Percentiles rank a stretch among this genome's conserved stretches.
Evolutionary conservation across 2,329 filamentous ascomycete genomes (phyloP).

Genomic region (Nothophaeocryptopus gaeumannii): DNA sequence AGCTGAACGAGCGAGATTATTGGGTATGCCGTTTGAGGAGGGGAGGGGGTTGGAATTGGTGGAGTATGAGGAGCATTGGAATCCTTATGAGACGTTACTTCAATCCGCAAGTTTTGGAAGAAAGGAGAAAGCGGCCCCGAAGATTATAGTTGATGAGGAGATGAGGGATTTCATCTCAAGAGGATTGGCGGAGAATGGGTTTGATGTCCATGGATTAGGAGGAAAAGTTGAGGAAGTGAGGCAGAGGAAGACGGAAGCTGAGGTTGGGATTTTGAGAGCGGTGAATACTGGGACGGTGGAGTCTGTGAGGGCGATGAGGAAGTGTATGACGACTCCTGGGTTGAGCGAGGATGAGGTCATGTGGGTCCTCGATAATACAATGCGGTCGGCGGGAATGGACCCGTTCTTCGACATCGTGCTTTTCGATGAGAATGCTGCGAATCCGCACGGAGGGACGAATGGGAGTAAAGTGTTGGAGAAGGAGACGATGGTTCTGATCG

Average conservation of each 20-base stretch:
- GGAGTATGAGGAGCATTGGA: constrained; percentile 63
- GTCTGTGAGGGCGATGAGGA: constrained; percentile 57
- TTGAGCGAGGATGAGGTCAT: constrained; percentile 60
- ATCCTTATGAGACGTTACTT: constrained; percentile 58
- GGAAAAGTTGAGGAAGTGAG: constrained; percentile 57
- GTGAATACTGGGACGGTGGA: constrained; percentile 64
- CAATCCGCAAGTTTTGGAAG: constrained; percentile 13
- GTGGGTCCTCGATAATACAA: constrained; percentile 54
- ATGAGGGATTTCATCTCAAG: constrained; percentile 62
- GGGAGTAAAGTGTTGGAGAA: constrained; percentile 50
- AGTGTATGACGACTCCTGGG: constrained; percentile 51
- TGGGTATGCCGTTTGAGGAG: constrained; percentile 55
- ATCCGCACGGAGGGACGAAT: constrained; percentile 54
- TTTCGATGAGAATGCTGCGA: constrained; percentile 56
- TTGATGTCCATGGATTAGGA: constrained; percentile 55
- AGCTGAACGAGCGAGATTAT: constrained; percentile 56
- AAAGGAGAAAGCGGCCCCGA: constrained; percentile 30
- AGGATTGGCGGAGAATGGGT: constrained; percentile 53
- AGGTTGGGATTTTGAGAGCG: constrained; percentile 57
- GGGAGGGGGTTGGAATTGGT: constrained; percentile 50
- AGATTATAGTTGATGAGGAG: constrained; percentile 64
- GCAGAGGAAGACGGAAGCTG: constrained; percentile 56
- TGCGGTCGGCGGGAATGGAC: constrained; percentile 54
- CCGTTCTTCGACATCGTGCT: constrained; percentile 64
- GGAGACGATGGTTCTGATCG: constrained; percentile 60